Percentiles rank a stretch among this genome's conserved stretches.
Conservation (phyloP, 805 yeast genomes). For the Pichia thaimueangensis region DNA sequence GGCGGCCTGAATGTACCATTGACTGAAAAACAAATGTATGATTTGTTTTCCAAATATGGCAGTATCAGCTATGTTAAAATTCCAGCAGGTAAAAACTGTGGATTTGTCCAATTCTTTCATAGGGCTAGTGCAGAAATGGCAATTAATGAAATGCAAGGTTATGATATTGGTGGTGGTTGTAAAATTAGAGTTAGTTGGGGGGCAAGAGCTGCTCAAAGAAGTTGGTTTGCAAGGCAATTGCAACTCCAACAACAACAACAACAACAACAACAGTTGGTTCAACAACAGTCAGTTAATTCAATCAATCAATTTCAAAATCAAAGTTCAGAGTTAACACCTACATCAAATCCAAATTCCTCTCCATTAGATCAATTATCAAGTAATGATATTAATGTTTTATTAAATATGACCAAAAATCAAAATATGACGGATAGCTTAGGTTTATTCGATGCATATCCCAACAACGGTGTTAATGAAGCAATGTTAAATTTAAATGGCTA, state of each 20-base stretch:
- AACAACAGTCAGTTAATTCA: slow-evolving; percentile 8
- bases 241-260: slow-evolving; percentile 23
- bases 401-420: slow-evolving; percentile 13
- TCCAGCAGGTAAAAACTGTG: slow-evolving; percentile 73
- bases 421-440: slow-evolving; percentile 22
- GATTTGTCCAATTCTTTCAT: slow-evolving; percentile 76
- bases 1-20: slow-evolving; percentile 62
- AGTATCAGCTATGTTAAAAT: slow-evolving; percentile 70
- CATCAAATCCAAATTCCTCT: background rate
- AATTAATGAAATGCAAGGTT: slow-evolving; percentile 83
- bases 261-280: slow-evolving; percentile 22
- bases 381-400: slow-evolving; percentile 11
- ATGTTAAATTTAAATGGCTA: slow-evolving; percentile 14
- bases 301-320: background rate
- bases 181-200: slow-evolving; percentile 89
- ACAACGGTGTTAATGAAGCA: slow-evolving; percentile 20
- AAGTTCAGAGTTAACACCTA: slow-evolving; percentile 10
- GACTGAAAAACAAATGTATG: slow-evolving; percentile 54
- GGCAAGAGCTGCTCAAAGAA: slow-evolving; percentile 42
- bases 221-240: slow-evolving; percentile 31
- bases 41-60: slow-evolving; percentile 63
- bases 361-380: slow-evolving; percentile 2
- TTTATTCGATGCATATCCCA: slow-evolving; percentile 19
- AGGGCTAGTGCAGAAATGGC: slow-evolving; percentile 83
- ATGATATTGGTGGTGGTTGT: slow-evolving; percentile 70